Base-by-base conservation (phyloP, 768 basidiomycete genomes). In the Naganishia onofrii region DNA sequence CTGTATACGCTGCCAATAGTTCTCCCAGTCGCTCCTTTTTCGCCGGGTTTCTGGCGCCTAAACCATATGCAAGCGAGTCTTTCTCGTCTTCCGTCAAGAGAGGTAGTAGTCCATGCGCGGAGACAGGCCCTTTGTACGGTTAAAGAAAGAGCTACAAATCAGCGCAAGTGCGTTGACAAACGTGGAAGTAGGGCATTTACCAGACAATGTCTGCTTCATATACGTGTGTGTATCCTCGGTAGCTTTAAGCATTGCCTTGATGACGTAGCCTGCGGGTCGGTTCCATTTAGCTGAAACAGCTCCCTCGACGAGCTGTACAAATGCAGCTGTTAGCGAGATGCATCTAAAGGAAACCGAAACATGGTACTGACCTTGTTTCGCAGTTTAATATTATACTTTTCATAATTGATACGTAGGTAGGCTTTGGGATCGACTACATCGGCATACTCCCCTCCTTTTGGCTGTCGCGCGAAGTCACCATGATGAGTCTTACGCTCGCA, bases 331-430 rank as follows among this genome's bases (percentile, higher is more conserved):
- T 26, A 68, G 51, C 26, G 2, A n/a, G 38, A 42, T 7, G 55
- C 29, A 31, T 6, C 66, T 13, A 13, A 21, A 17, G 44, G 5
- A 3, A 12, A 65, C 19, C 21, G 17, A 29, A 51, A n/a, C 53
- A 8, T 21, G 55, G 6, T 23, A 74, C 87, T 9, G 74, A 92
- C 92, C 77, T 88, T 84, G 82, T 96, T 95, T 52, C 95, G 89
- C 65, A 96, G 87, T 74, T 91, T 88, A 36, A 92, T 84, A 73
- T 90, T 88, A 81, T 93, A 95, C 75, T 87, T 89, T 74, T 93
- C 89, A 77, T 88, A 90, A 82, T 97, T 97, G 57, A 97, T 86
- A 57, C 91, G 87, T 77, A 96, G 90, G 80, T 88, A 88, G 38
- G 91, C 85, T 2, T 87, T 88, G 93, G 69, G 8, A 42, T 46